Conservation (phyloP, 805 yeast species). For the Candida jianshihensis region DNA sequence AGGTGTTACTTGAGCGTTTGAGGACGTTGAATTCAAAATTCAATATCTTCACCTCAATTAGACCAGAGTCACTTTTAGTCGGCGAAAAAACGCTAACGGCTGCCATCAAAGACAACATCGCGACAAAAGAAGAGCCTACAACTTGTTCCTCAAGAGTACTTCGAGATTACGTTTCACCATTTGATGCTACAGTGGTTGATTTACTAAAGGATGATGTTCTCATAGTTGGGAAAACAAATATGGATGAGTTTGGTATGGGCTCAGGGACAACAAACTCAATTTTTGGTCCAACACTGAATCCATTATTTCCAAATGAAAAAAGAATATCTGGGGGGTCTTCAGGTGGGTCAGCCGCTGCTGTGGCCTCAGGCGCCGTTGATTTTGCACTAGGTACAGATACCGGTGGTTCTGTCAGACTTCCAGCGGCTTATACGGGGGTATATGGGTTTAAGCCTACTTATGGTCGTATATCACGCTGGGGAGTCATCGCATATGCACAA, state of each 20-base stretch:
- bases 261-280: slow-evolving; percentile 51
- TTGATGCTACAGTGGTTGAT: slow-evolving; percentile 64
- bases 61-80: slow-evolving; percentile 10
- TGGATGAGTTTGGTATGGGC: slow-evolving; percentile 99
- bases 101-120: slow-evolving; percentile 78
- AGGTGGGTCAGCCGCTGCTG: slow-evolving; percentile 94
- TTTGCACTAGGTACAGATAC: slow-evolving; percentile 92
- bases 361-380: slow-evolving; percentile 62
- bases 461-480: slow-evolving; percentile 88
- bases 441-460: slow-evolving; percentile 91
- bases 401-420: slow-evolving; percentile 92
- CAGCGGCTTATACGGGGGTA: slow-evolving; percentile 81
- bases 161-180: slow-evolving; percentile 61
- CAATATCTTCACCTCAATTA: slow-evolving; percentile 37
- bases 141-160: slow-evolving; percentile 75
- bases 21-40: slow-evolving; percentile 22
- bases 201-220: slow-evolving; percentile 48
- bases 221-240: slow-evolving; percentile 73
- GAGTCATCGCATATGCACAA: slow-evolving; percentile 89
- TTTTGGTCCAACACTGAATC: slow-evolving; percentile 55
- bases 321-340: slow-evolving; percentile 84
- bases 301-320: slow-evolving; percentile 31
- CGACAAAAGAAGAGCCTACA: slow-evolving; percentile 57
- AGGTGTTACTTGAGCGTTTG: too few relatives aligned
- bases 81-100: slow-evolving; percentile 13